phyloP scores from a whole-genome alignment of 129 eudicot genomes.

The Rutidosis leptorrhynchoides region DNA sequence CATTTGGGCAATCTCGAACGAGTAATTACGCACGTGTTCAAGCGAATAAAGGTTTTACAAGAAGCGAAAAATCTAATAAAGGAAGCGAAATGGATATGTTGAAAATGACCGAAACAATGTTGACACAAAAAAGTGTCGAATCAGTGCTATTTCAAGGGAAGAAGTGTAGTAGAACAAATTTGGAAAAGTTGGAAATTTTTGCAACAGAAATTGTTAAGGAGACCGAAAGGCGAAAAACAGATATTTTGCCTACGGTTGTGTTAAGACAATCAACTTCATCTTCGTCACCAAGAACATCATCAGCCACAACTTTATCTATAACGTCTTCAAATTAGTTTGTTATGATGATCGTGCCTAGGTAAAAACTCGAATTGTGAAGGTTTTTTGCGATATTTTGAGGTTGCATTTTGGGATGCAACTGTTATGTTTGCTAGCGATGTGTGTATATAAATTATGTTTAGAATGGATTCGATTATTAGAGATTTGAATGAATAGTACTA shows the following conservation, averaged over 20 bases:
- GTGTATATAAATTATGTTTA: conserved; percentile 12
- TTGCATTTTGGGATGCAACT: conserved; percentile 19
- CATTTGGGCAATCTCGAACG: conserved; percentile 50
- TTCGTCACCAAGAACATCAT: conserved; percentile 55
- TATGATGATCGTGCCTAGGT: not conserved
- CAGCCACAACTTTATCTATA: conserved; percentile 60
- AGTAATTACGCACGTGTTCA: conserved; percentile 59
- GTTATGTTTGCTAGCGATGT: conserved; percentile 14
- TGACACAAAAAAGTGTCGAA: conserved; percentile 55
- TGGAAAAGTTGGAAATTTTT: conserved; percentile 45
- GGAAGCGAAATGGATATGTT: conserved; percentile 18
- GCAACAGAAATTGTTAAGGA: conserved; percentile 55
- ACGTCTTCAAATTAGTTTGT: conserved; percentile 46
- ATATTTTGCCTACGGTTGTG: conserved; percentile 50
- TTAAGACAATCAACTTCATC: conserved; percentile 42
- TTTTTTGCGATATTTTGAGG: conserved; percentile 1
- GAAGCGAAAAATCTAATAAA: conserved; percentile 8
- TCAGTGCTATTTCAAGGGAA: conserved; percentile 60
- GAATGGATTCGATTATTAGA: conserved; percentile 10
- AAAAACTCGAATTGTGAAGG: conserved; percentile 13
- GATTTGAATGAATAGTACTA: conserved; percentile 17
- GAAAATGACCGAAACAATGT: conserved; percentile 38
- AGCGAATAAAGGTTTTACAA: conserved; percentile 33
- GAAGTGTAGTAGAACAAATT: conserved; percentile 44
- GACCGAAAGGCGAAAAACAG: conserved; percentile 51